These are phyloP conservation scores for Talaromyces sp. DNA, from an alignment of 2,329 filamentous ascomycete species.

Conservation along the genomic window DNA sequence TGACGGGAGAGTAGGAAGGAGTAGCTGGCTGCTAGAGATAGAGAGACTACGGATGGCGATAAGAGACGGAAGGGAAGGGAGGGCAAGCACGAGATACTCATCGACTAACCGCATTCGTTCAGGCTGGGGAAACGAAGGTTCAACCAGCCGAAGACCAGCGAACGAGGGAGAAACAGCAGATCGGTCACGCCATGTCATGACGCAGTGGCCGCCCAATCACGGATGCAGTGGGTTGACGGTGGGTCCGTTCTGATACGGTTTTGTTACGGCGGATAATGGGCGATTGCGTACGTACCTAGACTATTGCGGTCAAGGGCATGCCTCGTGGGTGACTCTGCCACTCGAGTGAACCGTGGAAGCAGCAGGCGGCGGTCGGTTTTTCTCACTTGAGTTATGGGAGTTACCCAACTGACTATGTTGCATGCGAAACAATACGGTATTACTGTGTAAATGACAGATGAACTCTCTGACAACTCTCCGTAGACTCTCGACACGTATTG, in stretches of 20 bases:
- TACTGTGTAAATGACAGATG: not conserved
- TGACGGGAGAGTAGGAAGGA: constrained; percentile 22
- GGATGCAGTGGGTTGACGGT: not conserved
- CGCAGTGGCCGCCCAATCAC: constrained; percentile 19
- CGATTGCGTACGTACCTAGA: constrained; percentile 13
- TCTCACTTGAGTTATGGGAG: not conserved
- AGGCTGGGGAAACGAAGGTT: constrained; percentile 8
- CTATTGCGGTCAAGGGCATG: constrained; percentile 13
- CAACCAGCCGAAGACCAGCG: constrained; percentile 21
- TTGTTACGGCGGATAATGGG: constrained; percentile 14
- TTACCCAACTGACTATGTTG: not conserved
- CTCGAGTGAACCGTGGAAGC: not conserved
- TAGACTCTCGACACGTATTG: not conserved
- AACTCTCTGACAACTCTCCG: not conserved
- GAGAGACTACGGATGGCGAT: not conserved
- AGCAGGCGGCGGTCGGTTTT: not conserved
- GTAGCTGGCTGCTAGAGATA: not conserved
- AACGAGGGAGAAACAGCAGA: constrained; percentile 23
- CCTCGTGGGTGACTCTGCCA: constrained; percentile 8
- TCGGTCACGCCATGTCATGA: constrained; percentile 17
- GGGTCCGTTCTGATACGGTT: constrained; percentile 21
- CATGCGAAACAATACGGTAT: not conserved
- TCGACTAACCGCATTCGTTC: constrained; percentile 13
- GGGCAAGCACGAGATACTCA: constrained; percentile 18
- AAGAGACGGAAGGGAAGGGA: constrained; percentile 13